Base-by-base conservation (phyloP, 2,329 filamentous ascomycete species). In the Chaetomium sp. region DNA sequence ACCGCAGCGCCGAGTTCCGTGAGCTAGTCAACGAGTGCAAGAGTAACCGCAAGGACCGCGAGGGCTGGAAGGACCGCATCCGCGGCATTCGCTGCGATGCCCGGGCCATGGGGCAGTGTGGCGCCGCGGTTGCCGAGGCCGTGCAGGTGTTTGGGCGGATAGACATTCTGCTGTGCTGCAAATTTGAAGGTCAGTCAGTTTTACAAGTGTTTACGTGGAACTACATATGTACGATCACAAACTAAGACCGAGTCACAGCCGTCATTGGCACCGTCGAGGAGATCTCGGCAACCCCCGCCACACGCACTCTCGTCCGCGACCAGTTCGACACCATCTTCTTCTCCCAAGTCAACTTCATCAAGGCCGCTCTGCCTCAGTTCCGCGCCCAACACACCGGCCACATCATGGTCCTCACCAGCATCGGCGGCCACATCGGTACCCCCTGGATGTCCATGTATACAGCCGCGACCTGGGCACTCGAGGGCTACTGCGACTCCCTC, bases 241-340 rank as follows among this genome's bases (percentile, higher is more conserved):
- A 27, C 19, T 27, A 27, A 27, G 19, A 27, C 19, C 19, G 19
- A 27, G 7, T 3, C 2, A 37, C n/a, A 91, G 89, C 90, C 60
- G 82, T 96, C 36, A 84, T 97, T 37, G 94, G 92, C 42, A 88
- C 90, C 0, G 87, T 97, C 6, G 94, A 97, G 72, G 94, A 99
- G 71, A 77, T 96, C 33, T 85, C 86, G 0, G 87, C 88, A 35
- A 86, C 79, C 32, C 79, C 80, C 4, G 80, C 84, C 44, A 91
- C 89, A 1, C 80, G 86, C 63, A 90, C 86, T 56, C 80, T 96
- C 14, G 86, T 95, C 38, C 84, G 88, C 59, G 89, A 95, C 66
- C 92, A 96, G 69, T 96, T 97, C 69, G 92, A 97, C 70, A 85
- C 85, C 60, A 90, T 95, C 65, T 97, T 95, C 76, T 97, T 97